Percentiles rank a stretch among this genome's conserved stretches.
Conservation (phyloP, 768 basidiomycete genomes). For the Candolleomyces efflorescens region DNA sequence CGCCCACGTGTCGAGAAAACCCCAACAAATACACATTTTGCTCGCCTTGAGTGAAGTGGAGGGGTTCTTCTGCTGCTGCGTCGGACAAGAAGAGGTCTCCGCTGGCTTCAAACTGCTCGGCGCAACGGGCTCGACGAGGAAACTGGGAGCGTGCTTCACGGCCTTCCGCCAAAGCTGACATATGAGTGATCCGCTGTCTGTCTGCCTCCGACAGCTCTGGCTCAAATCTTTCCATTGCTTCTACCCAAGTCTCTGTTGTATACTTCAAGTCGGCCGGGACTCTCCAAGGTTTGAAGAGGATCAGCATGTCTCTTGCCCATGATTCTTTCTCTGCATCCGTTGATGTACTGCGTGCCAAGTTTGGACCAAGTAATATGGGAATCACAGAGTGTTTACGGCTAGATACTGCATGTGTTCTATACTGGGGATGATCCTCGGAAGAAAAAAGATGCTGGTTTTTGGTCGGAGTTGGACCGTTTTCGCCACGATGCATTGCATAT, state of each 20-base stretch:
- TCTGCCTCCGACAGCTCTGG: background rate
- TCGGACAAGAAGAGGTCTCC: background rate
- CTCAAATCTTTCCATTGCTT: background rate
- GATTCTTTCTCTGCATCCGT: background rate
- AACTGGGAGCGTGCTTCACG: background rate
- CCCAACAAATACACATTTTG: background rate
- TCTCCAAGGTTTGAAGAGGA: background rate
- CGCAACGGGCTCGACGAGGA: background rate
- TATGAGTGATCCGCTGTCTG: background rate
- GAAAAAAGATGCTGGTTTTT: background rate
- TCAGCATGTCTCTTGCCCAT: background rate
- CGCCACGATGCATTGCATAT: background rate
- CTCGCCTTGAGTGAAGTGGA: background rate
- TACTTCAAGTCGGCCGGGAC: background rate
- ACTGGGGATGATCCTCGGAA: background rate
- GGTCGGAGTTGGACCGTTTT: background rate
- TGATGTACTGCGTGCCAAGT: background rate
- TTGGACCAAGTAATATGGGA: background rate
- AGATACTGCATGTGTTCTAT: background rate
- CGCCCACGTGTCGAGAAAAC: too few species aligned
- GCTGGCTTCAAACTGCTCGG: background rate
- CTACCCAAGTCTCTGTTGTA: background rate
- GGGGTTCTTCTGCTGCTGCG: background rate
- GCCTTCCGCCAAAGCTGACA: slow-evolving; percentile 1
- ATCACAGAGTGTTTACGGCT: background rate